These are phyloP conservation scores for Barbatosphaeria neglecta DNA, from an alignment of 495 filamentous ascomycete species.

Conservation along the genomic window DNA sequence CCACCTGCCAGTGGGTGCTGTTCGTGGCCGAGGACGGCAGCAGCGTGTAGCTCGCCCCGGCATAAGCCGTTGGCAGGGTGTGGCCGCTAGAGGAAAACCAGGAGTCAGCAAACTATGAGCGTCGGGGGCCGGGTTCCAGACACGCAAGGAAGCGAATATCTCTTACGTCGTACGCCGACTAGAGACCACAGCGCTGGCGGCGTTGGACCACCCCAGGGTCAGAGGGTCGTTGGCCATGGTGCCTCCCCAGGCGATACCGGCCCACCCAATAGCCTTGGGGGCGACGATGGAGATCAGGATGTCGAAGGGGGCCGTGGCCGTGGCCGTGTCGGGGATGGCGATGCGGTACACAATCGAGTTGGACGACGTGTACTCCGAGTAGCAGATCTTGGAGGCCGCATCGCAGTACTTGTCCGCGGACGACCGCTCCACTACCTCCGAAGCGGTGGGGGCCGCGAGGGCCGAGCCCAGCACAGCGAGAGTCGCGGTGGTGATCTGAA, in stretches of 20 bases:
- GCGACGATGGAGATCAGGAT: conserved; percentile 24
- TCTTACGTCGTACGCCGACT: conserved; percentile 14
- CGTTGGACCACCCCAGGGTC: conserved; percentile 24
- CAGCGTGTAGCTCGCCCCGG: conserved; percentile 15
- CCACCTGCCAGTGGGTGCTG: conserved; percentile 27
- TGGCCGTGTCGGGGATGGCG: conserved; percentile 27
- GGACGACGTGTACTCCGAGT: conserved; percentile 20
- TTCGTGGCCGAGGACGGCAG: conserved; percentile 14
- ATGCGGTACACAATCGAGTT: conserved; percentile 20
- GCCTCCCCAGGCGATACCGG: conserved; percentile 26
- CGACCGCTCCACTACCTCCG: conserved; percentile 1
- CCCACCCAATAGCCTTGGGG: conserved; percentile 26
- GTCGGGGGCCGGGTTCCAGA: background rate
- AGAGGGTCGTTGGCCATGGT: conserved; percentile 30
- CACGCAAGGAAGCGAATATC: background rate
- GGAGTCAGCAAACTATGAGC: background rate
- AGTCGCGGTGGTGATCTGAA: conserved; percentile 12
- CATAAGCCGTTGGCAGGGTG: conserved; percentile 11
- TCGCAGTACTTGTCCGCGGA: conserved; percentile 20
- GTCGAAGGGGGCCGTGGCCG: conserved; percentile 15
- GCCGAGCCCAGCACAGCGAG: conserved; percentile 10
- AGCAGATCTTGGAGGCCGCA: conserved; percentile 19
- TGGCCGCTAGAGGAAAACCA: conserved; percentile 9
- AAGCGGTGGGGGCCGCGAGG: conserved; percentile 9
- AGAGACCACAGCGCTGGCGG: conserved; percentile 12